Percentiles rank a stretch among this genome's conserved stretches.
Conservation (phyloP, 805 yeast species). For the Citeromyces nyonsensis region DNA sequence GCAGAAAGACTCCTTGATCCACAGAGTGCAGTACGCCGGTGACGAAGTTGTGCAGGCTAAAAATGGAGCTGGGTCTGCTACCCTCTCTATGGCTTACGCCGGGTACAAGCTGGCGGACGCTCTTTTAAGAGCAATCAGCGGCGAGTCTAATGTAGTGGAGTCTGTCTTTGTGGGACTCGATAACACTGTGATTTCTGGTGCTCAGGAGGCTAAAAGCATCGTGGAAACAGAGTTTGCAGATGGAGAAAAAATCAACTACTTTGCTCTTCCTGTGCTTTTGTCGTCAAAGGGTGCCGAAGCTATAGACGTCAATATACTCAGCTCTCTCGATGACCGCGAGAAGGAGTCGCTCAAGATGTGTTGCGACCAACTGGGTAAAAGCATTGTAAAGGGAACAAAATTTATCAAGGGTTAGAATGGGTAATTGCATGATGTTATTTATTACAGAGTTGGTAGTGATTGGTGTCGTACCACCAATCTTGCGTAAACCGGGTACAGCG, state of each 20-base stretch:
- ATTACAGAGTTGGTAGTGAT: too few relatives aligned
- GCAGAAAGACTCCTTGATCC: conserved; percentile 38
- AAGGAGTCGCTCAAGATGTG: conserved; percentile 37
- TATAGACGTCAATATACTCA: conserved; percentile 37
- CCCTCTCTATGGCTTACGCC: conserved; percentile 87
- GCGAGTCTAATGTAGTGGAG: conserved; percentile 40
- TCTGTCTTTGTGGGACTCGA: conserved; percentile 42
- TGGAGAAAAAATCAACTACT: conserved; percentile 19
- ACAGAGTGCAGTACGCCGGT: conserved; percentile 93
- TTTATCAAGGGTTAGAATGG: conserved; percentile 17
- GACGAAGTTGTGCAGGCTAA: conserved; percentile 91
- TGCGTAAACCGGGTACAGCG: too few relatives aligned
- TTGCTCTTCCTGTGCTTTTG: conserved; percentile 50
- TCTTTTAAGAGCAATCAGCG: conserved; percentile 47
- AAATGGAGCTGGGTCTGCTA: conserved; percentile 89
- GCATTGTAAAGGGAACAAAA: conserved; percentile 42
- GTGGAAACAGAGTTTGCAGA: conserved; percentile 14
- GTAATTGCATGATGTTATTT: conserved; percentile 2
- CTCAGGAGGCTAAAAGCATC: conserved; percentile 25
- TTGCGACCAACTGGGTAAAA: conserved; percentile 32
- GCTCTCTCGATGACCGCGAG: conserved; percentile 33
- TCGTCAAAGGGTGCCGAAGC: conserved; percentile 37
- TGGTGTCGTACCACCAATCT: too few relatives aligned
- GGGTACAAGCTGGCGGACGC: conserved; percentile 63
- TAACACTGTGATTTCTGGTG: conserved; percentile 33